Base-by-base conservation (phyloP, 169 alveolate genomes). In the Theileria annulata region DNA sequence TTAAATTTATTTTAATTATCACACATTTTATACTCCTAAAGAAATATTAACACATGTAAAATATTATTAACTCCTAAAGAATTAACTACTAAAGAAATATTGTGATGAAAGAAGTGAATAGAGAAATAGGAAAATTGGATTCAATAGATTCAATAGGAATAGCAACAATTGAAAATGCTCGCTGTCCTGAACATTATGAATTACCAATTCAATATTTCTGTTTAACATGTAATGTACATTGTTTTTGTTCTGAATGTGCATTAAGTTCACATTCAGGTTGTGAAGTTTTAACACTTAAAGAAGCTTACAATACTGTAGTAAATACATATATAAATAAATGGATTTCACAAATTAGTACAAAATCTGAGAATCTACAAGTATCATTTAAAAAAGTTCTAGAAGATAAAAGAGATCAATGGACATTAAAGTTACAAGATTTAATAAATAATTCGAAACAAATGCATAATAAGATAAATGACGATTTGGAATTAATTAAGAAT, bases 191-290 rank as follows among this genome's bases (percentile, higher is more conserved):
- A 56, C 94, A 90, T 74, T 90, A 62, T 85, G 77, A 78, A 64
- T 85, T 87, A 63, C 94, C 94, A n/a, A 90, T 90, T 31, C 94
- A 90, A 69, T 90, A 90, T 78, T 90, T 78, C 72, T 90, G 94
- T 59, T 90, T 87, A 58, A 88, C 86, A 17, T 90, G 94, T 77
- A 78, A 78, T 25, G 80, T 54, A 1, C 81, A 77, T 37, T 90
- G 94, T 64, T 86, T 90, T 73, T 90, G 94, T 37, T 77, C 91
- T 25, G 94, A 90, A 56, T 90, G 94, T 69, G 94, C 94, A 8
- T 74, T 90, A 33, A 83, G 88, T 30, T 80, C 87, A 31, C 91
- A 87, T 60, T 70, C 73, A 17, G 74, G 70, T 25, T 90, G 94
- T 69, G 81, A 87, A 71, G 90, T 90, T 49, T 74, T 85, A 30